Evolutionary conservation across 305 asterid species (phyloP).

Genomic region (Ajuga reptans): DNA sequence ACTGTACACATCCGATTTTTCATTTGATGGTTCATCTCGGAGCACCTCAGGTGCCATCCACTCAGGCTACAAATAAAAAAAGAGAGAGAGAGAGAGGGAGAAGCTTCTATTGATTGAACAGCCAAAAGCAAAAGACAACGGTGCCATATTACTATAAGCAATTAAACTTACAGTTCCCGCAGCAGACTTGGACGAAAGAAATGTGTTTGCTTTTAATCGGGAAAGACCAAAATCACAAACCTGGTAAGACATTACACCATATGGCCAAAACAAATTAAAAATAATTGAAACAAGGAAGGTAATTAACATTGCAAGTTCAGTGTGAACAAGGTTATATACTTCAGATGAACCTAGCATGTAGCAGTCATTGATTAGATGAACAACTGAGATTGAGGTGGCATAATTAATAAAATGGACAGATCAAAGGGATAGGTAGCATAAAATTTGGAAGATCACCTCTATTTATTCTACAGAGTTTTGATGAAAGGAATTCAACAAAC

Average conservation of each 20-base stretch:
- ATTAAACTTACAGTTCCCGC: slow-evolving; percentile 90
- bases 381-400: neutral
- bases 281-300: neutral
- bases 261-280: slow-evolving; percentile 11
- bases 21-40: slow-evolving; percentile 92
- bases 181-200: slow-evolving; percentile 94
- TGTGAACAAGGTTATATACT: neutral
- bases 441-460: no score
- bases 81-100: no score
- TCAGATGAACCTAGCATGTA: neutral
- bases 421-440: no score
- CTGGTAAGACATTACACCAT: slow-evolving; percentile 39
- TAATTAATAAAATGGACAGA: neutral
- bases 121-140: slow-evolving; percentile 13
- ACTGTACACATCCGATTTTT: slow-evolving; percentile 93
- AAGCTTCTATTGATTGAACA: neutral
- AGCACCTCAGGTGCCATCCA: slow-evolving; percentile 99
- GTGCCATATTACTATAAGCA: slow-evolving; percentile 16
- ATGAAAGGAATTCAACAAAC: no score
- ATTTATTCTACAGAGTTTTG: no score
- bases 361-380: neutral
- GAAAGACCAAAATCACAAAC: slow-evolving; percentile 99
- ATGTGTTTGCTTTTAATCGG: slow-evolving; percentile 88
- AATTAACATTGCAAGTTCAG: neutral
- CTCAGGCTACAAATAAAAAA: slow-evolving; percentile 68